Evolutionary conservation across 1,284 basidiomycete species (phyloP).

Genomic region (Heterobasidion parviporum): DNA sequence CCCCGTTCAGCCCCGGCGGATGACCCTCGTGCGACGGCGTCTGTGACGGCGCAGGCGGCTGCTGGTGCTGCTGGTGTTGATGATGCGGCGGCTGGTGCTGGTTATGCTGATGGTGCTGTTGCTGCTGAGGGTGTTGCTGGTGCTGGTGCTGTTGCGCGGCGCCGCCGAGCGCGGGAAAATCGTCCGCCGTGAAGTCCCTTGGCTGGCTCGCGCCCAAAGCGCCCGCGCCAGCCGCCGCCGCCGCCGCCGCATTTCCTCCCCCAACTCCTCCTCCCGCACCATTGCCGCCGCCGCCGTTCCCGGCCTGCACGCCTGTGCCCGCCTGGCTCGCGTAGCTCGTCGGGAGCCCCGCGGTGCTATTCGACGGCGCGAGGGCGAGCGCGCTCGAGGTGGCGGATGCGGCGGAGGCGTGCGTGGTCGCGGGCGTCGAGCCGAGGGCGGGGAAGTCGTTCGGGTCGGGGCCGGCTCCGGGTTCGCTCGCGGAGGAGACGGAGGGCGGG

Average conservation of each 20-base stretch:
- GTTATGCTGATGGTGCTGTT: conserved; percentile 9
- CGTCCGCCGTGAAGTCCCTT: conserved; percentile 72
- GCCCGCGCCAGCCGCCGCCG: conserved; percentile 8
- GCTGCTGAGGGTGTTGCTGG: no score
- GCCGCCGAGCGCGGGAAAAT: conserved; percentile 76
- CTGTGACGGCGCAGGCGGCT: conserved; percentile 22
- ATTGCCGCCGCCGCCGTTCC: neutral
- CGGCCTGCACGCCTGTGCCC: conserved; percentile 36
- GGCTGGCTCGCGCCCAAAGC: conserved; percentile 34
- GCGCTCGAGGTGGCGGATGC: no score
- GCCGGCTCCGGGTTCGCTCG: conserved; percentile 68
- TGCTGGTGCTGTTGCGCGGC: conserved; percentile 27
- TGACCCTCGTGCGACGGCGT: conserved; percentile 30
- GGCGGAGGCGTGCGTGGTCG: conserved; percentile 21
- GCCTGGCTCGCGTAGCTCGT: conserved; percentile 74
- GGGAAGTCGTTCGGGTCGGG: conserved; percentile 83
- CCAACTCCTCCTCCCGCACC: no score
- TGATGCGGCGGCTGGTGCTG: conserved; percentile 26
- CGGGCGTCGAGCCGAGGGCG: conserved; percentile 57
- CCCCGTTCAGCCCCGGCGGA: conserved; percentile 69
- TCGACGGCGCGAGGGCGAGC: conserved; percentile 8
- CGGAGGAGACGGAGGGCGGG: conserved; percentile 47
- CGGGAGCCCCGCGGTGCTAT: conserved; percentile 20
- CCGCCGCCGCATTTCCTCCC: no score
- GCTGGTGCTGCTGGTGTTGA: conserved; percentile 26